These are phyloP conservation scores for Coemansia furcata DNA, from an alignment of 192 early-diverging fungal species.

Conservation along the genomic window DNA sequence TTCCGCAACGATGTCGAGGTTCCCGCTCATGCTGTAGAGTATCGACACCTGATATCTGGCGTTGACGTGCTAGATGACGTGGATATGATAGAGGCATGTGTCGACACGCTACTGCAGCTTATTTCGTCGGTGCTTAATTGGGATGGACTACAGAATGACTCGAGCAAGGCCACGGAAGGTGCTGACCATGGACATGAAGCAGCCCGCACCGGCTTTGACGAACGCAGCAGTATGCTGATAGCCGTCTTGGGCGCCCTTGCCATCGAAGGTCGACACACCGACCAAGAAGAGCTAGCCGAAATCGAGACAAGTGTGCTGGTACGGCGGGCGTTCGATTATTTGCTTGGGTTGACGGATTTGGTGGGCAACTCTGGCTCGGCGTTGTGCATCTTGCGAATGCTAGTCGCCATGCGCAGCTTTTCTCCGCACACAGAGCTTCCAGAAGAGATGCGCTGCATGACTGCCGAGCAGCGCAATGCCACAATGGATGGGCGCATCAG, in stretches of 20 bases:
- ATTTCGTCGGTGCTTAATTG: conserved; percentile 25
- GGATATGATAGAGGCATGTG: conserved; percentile 14
- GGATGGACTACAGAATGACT: conserved; percentile 39
- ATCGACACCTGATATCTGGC: background rate
- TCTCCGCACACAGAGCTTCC: conserved; percentile 10
- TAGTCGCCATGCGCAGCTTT: conserved; percentile 19
- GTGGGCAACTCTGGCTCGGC: conserved; percentile 18
- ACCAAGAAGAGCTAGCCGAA: conserved; percentile 16
- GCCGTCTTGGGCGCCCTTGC: conserved; percentile 31
- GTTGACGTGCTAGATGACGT: conserved; percentile 20
- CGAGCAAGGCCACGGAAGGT: background rate
- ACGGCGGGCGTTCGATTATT: conserved; percentile 45
- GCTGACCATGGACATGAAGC: background rate
- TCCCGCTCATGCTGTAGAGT: background rate
- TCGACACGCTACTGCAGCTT: conserved; percentile 34
- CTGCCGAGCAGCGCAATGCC: conserved; percentile 8
- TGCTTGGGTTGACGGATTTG: conserved; percentile 10
- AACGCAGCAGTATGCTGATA: conserved; percentile 1
- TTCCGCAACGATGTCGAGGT: conserved; percentile 23
- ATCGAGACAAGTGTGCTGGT: conserved; percentile 12
- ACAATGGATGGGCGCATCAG: conserved; percentile 49
- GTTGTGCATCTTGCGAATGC: conserved; percentile 30
- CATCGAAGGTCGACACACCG: conserved; percentile 22
- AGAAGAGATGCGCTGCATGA: conserved; percentile 13
- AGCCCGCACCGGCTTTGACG: background rate